phyloP scores from a whole-genome alignment of 2,329 filamentous ascomycete species.

The Sporothrix humicola region DNA sequence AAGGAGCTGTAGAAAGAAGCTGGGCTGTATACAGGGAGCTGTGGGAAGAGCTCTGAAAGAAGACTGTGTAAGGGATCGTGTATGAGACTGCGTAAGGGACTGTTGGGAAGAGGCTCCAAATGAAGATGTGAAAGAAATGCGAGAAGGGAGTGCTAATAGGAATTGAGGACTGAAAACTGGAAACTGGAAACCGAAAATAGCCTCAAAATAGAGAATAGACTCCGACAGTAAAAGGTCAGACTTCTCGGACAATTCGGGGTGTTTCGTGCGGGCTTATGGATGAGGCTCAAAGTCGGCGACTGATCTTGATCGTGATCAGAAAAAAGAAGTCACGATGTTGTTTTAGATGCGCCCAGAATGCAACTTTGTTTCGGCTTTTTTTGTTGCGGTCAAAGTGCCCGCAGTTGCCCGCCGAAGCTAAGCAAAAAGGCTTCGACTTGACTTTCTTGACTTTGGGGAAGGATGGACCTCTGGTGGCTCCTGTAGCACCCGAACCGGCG shows the following conservation, averaged over 20 bases:
- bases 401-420: neutral
- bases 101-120: no score
- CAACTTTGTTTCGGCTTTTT: neutral
- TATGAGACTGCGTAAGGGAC: no score
- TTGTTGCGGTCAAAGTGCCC: neutral
- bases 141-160: no score
- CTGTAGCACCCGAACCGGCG: constrained; percentile 15
- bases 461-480: neutral
- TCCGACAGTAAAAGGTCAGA: neutral
- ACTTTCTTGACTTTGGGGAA: no score
- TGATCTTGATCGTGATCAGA: no score
- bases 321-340: no score
- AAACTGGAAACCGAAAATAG: neutral
- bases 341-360: neutral
- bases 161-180: neutral
- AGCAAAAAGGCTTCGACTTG: neutral
- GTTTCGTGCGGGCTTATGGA: constrained; percentile 23
- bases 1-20: no score
- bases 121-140: no score
- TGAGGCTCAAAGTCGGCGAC: neutral
- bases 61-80: no score
- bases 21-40: no score
- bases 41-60: no score
- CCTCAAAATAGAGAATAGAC: neutral
- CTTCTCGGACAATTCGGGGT: neutral